Conservation (phyloP, 2,329 filamentous ascomycete genomes). For the Alternaria dauci region DNA sequence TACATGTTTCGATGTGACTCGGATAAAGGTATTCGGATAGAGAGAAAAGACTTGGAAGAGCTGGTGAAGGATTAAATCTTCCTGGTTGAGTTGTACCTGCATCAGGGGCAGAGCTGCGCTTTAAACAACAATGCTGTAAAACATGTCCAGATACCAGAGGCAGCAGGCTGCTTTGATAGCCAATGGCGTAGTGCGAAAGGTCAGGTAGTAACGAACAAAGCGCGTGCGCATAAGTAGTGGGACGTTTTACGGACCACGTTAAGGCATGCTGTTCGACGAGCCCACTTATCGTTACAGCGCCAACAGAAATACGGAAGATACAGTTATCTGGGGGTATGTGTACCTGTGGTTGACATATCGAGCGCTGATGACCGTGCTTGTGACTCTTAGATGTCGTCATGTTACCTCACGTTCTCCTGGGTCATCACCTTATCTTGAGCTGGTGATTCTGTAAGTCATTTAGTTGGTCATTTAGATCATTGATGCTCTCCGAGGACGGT, state of each 20-base stretch:
- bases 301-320: neutral
- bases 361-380: neutral
- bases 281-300: neutral
- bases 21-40: neutral
- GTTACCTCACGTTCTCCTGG: neutral
- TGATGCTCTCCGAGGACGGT: neutral
- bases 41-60: neutral
- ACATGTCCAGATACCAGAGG: neutral
- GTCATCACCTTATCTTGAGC: neutral
- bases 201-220: neutral
- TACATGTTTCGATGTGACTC: neutral
- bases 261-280: neutral
- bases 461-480: neutral
- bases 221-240: slow-evolving; percentile 10
- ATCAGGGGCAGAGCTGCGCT: neutral
- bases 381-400: neutral
- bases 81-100: neutral
- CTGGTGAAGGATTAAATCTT: neutral
- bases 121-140: slow-evolving; percentile 6
- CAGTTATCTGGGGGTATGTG: neutral
- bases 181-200: neutral
- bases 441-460: neutral
- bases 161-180: neutral
- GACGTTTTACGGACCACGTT: slow-evolving; percentile 5
- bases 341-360: neutral